phyloP scores from a whole-genome alignment of 2,329 filamentous ascomycete species.

The Sclerotinia trifoliorum region DNA sequence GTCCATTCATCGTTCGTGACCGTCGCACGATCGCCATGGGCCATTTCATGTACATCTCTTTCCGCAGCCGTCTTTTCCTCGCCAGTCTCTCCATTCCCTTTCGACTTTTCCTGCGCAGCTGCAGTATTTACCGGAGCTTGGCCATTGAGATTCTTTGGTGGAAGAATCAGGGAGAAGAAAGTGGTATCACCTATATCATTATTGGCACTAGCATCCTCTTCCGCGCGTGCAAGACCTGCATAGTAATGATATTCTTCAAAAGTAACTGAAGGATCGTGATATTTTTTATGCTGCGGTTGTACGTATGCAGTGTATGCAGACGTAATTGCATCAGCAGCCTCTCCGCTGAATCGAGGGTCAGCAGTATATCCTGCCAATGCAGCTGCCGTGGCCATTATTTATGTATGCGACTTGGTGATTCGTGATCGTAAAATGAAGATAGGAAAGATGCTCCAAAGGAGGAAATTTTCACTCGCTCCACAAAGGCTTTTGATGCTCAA shows the following conservation, averaged over 20 bases:
- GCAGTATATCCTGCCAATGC: too few relatives aligned
- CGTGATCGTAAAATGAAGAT: background rate
- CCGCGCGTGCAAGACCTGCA: constrained; percentile 36
- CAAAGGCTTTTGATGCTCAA: too few relatives aligned
- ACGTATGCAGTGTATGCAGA: background rate
- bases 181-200: constrained; percentile 18
- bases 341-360: background rate
- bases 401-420: background rate
- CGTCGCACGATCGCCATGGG: constrained; percentile 13
- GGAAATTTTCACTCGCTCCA: background rate
- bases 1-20: constrained; percentile 46
- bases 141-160: constrained; percentile 21
- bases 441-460: background rate
- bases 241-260: constrained; percentile 43
- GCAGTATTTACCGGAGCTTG: constrained; percentile 8
- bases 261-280: constrained; percentile 37
- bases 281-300: constrained; percentile 20
- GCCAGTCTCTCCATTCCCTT: background rate
- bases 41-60: constrained; percentile 5
- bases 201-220: constrained; percentile 19
- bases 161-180: constrained; percentile 24
- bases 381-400: constrained; percentile 9
- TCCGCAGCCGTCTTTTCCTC: background rate
- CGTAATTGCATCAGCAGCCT: background rate
- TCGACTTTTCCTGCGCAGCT: background rate